Conservation (phyloP, 2,329 filamentous ascomycete species). For the Byssothecium circinans region DNA sequence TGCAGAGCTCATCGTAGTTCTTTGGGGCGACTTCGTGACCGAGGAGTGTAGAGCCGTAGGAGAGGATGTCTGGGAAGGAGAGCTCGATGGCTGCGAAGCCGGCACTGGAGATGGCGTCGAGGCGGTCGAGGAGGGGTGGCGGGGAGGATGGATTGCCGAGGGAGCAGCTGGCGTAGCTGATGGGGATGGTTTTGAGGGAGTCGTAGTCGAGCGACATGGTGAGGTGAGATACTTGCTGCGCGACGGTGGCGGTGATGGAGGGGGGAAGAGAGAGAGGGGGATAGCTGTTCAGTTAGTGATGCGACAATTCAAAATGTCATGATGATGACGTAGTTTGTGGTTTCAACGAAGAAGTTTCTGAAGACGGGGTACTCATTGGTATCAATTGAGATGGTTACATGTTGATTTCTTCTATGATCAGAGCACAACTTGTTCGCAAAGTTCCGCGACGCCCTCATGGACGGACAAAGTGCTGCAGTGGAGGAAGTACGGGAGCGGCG, state of each 20-base stretch:
- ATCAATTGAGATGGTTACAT: no score
- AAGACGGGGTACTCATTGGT: no score
- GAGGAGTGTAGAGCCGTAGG: conserved; percentile 60
- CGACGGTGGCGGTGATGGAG: background rate
- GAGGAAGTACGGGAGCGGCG: no score
- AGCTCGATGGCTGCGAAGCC: conserved; percentile 73
- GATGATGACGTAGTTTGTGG: no score
- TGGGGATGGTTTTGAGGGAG: conserved; percentile 48
- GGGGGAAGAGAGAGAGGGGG: no score
- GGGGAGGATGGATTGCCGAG: conserved; percentile 49
- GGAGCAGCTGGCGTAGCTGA: conserved; percentile 60
- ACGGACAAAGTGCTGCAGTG: no score
- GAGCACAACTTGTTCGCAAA: no score
- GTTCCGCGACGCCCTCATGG: no score
- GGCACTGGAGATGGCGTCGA: conserved; percentile 63
- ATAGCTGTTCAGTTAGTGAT: no score
- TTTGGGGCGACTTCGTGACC: conserved; percentile 56
- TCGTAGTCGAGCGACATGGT: conserved; percentile 41
- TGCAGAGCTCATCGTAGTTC: conserved; percentile 62
- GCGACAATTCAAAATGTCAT: no score
- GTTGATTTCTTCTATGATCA: no score
- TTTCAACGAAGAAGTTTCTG: no score
- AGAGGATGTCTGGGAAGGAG: conserved; percentile 70
- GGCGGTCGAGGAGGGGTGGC: conserved; percentile 59
- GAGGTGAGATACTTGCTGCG: background rate